Evolutionary conservation across 1,284 basidiomycete genomes (phyloP), one percentile per base, ranked within the genome.

Genomic region (Malassezia brasiliensis): DNA sequence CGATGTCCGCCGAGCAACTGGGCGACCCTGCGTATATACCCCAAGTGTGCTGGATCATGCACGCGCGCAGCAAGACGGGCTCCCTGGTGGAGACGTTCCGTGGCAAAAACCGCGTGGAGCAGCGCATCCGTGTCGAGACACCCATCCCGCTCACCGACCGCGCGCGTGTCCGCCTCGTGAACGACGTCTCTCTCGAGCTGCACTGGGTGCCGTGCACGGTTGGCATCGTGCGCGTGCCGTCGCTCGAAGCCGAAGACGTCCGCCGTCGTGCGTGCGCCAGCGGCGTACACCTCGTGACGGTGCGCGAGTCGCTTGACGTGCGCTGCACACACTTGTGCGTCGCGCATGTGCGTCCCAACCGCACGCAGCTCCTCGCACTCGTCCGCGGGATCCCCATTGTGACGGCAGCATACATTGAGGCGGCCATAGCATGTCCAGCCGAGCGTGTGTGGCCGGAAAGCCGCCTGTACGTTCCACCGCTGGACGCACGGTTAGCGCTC

Each of bases 101-200:
- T 20, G 55, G 50, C 15, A 36, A 44, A 5, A 57, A 57, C 42
- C 50, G 55, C 22, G 35, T 52, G 7, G 50, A 57, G 55, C 50
- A 52, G 55, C 55, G 55, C n/a, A 37, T 57, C 14, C 50, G 46
- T 14, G 35, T 42, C 15, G 55, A 52, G 6, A 20, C 48, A 20
- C 44, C 55, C 1, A 19, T 52, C 8, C 35, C 34, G 5, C 20
- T 57, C 19, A 20, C 15, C 38, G 50, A 52, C 39, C 36, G 46
- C 3, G 36, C 37, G n/a, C 50, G 45, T 11, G 39, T 57, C 8
- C 40, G 55, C 10, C 41, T 57, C 15, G 31, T 46, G 10, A 15
- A 19, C 12, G 50, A 49, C 19, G n/a, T 47, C 9, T 52, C 30
- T 11, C 49, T 49, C 5, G 49, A 51, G 19, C 11, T 56, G 37